Evolutionary conservation across 805 yeast genomes (phyloP), one percentile per base, ranked within the genome.

Genomic region (Kurtzmaniella fragi): DNA sequence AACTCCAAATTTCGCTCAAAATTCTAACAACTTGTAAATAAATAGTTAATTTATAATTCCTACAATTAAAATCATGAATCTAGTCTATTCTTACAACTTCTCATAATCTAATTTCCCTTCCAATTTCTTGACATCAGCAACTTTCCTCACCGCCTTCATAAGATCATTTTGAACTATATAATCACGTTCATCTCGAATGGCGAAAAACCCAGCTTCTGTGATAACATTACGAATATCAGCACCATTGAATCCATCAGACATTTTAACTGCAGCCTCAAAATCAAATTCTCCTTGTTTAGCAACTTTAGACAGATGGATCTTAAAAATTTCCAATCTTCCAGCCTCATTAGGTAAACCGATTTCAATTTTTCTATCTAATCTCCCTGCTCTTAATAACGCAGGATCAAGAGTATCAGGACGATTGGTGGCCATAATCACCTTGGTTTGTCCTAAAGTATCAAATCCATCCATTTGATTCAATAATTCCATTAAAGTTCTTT

Each of bases 181-280:
- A 61, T 91, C 97, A 55, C 99, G 81, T 59, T 93, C 99, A 57
- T 93, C 97, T 67, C 99, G 80, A 52, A 93, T 93, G 39, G 99
- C 98, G 52, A 90, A 88, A 68, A 93, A 93, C 2, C 99, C 99
- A 20, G 97, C 96, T 69, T 91, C 99, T n/a, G 99, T 91, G 27
- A 90, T 77, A 43, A 93, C 96, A 60, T 91, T 91, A 63, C 99
- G 81, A 52, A 91, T 83, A 74, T 91, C 99, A 5, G 98, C 98
- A 70, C 99, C 99, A 64, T 91, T 91, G 68, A 93, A 93, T 2
- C 98, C 98, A 66, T 91, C 99, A 62, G 95, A 84, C 98, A 93
- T 93, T 70, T 93, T 93, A 30, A 91, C 98, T 28, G 88, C 84
- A 12, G 96, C 95, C 67, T 93, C 98, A 54, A 87, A 89, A 69